Base-by-base conservation (phyloP, 2,329 filamentous ascomycete species). In the Talaromyces rugulosus region DNA sequence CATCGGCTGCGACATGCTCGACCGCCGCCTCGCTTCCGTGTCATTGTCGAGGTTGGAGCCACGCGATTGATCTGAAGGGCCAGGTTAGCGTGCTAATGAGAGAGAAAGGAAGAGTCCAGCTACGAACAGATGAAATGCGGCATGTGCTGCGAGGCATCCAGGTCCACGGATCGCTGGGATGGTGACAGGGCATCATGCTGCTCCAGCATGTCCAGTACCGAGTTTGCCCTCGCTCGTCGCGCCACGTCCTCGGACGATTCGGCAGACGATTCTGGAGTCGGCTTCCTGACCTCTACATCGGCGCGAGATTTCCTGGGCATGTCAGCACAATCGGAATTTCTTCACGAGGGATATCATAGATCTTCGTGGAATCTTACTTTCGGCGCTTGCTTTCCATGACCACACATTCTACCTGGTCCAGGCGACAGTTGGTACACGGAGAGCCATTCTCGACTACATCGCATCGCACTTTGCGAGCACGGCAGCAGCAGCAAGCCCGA, bases 391-490 rank as follows among this genome's bases (percentile, higher is more conserved):
- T 94, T 76, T 96, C 88, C 66, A 89, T 88, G 28, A 91, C 87
- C 60, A 89, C 70, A 66, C 80, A 82, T 66, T 79, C 76, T 53
- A 82, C 80, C 65, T 80, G 79, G 62, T 82, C 80, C 67, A 81
- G 69, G 27, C 90, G 83, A 78, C 92, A 96, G 76, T 96, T 96
- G 61, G 90, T 92, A 75, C 92, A 96, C 1, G 92, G 92, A 51
- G 89, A 89, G 56, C 89, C 89, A 75, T 87, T 85, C 75, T 96
- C 92, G 63, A 95, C 92, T 61, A 96, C 92, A 79, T 97, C 93
- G 80, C 93, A 97, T 62, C 93, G 87, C 50, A 97, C 93, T 75
- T 97, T 97, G 72, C 93, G 87, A 62, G 90, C 88, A 70, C 93
- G 86, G 77, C 93, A 96, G 69, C 89, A 92, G 65, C 92, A 91